Percentiles rank a stretch among this genome's conserved stretches.
Conservation (phyloP, 1,139 yeast species). For the Hansenula lynferdii region DNA sequence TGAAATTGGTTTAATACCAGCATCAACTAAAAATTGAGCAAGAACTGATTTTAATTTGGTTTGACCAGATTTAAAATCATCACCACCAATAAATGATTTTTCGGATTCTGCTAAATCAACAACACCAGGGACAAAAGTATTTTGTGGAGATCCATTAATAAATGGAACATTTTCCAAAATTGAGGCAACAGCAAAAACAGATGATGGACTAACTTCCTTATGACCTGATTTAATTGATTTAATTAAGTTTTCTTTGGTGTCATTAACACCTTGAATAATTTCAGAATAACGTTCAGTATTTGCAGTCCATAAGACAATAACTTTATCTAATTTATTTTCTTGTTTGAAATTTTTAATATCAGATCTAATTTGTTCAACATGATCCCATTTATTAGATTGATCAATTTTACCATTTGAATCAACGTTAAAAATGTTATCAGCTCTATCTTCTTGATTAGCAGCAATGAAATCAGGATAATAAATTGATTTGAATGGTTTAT, state of each 20-base stretch:
- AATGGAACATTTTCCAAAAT: conserved; percentile 85
- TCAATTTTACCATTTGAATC: conserved; percentile 45
- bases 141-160: conserved; percentile 96
- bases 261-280: conserved; percentile 74
- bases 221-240: conserved; percentile 74
- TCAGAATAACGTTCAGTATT: conserved; percentile 94
- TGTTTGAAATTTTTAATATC: conserved; percentile 80
- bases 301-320: conserved; percentile 93
- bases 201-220: conserved; percentile 83
- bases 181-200: conserved; percentile 88
- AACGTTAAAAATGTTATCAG: conserved; percentile 76
- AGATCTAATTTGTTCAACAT: conserved; percentile 79
- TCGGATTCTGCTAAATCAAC: conserved; percentile 82
- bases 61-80: conserved; percentile 96
- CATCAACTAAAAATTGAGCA: conserved; percentile 94
- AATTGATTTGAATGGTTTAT: conserved; percentile 75
- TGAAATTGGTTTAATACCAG: conserved; percentile 92
- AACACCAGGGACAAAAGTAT: conserved; percentile 94
- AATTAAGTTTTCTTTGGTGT: conserved; percentile 77
- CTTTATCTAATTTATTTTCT: conserved; percentile 73
- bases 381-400: conserved; percentile 75
- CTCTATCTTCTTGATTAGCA: conserved; percentile 89
- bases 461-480: conserved; percentile 98
- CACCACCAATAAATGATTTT: conserved; percentile 86
- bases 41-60: conserved; percentile 92